Percentiles rank a stretch among this genome's conserved stretches.
These are phyloP conservation scores for Zoysia pacifica DNA, from an alignment of 176 grass and related monocot genomes.

Conservation along the genomic window DNA sequence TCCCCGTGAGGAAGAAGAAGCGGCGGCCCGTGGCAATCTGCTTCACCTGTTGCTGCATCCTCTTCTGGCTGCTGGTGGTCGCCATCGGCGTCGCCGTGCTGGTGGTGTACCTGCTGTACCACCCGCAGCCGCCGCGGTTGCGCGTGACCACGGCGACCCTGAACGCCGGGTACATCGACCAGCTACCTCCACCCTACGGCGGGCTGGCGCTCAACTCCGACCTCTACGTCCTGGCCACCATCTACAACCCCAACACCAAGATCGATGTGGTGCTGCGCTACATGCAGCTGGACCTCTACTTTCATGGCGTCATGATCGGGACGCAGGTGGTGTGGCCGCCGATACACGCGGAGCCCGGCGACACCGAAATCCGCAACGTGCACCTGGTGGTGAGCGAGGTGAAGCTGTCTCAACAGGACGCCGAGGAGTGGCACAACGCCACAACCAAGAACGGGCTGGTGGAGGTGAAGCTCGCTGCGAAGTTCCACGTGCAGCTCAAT, in stretches of 20 bases:
- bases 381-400: slow-evolving; percentile 59
- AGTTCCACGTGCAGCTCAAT: slow-evolving; percentile 61
- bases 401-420: slow-evolving; percentile 26
- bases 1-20: background rate
- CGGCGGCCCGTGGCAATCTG: slow-evolving; percentile 15
- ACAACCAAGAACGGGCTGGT: slow-evolving; percentile 37
- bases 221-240: slow-evolving; percentile 57
- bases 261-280: slow-evolving; percentile 55
- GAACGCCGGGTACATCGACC: slow-evolving; percentile 75
- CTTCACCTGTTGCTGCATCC: slow-evolving; percentile 50
- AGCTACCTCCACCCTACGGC: slow-evolving; percentile 15
- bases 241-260: slow-evolving; percentile 78
- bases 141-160: slow-evolving; percentile 62
- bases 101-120: slow-evolving; percentile 73
- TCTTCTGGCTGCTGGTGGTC: slow-evolving; percentile 75
- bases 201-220: slow-evolving; percentile 65
- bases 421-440: slow-evolving; percentile 43
- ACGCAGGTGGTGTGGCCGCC: slow-evolving; percentile 57
- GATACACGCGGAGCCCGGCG: slow-evolving; percentile 42
- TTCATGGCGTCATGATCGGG: slow-evolving; percentile 49
- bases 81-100: slow-evolving; percentile 58
- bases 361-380: slow-evolving; percentile 34
- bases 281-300: slow-evolving; percentile 86
- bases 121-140: slow-evolving; percentile 59
- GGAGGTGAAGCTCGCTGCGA: slow-evolving; percentile 39